Evolutionary conservation across 2,329 filamentous ascomycete species (phyloP), one percentile per base, ranked within the genome.

Genomic region (Colletotrichum sp.): DNA sequence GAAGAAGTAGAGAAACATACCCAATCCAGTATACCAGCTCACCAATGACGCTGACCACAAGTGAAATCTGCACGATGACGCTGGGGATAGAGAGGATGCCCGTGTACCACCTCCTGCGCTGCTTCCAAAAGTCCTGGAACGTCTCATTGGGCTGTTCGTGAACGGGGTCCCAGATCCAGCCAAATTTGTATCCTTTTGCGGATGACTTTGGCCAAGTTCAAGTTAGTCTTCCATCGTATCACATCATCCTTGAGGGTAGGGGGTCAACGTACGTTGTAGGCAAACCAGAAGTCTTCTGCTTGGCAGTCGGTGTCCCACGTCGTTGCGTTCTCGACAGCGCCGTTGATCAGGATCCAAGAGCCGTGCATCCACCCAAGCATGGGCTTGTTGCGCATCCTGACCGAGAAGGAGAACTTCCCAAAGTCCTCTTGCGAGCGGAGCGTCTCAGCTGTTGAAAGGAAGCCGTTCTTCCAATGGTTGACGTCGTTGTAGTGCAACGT

Each of bases 401-500:
- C 52, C 28, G 66, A 69, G 66, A 36, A 69, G n/a, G 66, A 69
- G 32, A 69, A 69, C 30, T 69, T 69, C 2, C 49, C 66, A 30
- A 69, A 69, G 52, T 69, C 66, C 30, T 69, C 66, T 21, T 69
- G 66, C 30, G 28, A 36, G 21, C 67, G 67, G 32, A 70, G 67
- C 18, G 67, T 70, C 16, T 70, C 67, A 5, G 67, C 67, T 0
- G 67, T 70, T 0, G 67, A 62, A 0, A 70, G 67, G 67, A 70
- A 70, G n/a, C 67, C 34, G 55, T 62, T 70, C 36, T 63, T 70
- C 67, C 67, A 70, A 5, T 70, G 67, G 26, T 63, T 70, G 24
- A 70, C 67, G 36, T 70, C 67, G 67, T 70, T 70, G 67, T 70
- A 70, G n/a, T 70, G 67, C 21, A 70, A 7, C 4, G 67, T 70